Evolutionary conservation across 768 basidiomycete species (phyloP).

Genomic region (Porphyrellus cyaneotinctus): DNA sequence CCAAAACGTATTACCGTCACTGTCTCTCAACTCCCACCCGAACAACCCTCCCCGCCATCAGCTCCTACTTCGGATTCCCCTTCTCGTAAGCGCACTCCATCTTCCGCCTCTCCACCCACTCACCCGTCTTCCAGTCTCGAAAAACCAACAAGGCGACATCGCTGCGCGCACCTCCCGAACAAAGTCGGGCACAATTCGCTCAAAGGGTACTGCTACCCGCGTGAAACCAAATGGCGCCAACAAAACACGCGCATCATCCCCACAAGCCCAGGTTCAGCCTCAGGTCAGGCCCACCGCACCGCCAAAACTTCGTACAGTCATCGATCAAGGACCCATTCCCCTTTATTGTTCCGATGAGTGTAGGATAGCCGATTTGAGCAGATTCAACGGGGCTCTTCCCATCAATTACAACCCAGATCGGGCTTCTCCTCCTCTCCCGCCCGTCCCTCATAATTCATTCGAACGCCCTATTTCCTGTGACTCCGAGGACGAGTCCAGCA

Average conservation of each 20-base stretch:
- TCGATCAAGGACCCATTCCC: slow-evolving; percentile 76
- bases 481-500: slow-evolving; percentile 40
- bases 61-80: slow-evolving; percentile 37
- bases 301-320: slow-evolving; percentile 58
- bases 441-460: slow-evolving; percentile 40
- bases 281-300: slow-evolving; percentile 30
- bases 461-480: slow-evolving; percentile 24
- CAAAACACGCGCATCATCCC: slow-evolving; percentile 14
- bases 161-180: slow-evolving; percentile 29
- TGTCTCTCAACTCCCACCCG: slow-evolving; percentile 27
- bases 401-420: slow-evolving; percentile 48
- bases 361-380: slow-evolving; percentile 53
- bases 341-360: slow-evolving; percentile 85
- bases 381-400: slow-evolving; percentile 37
- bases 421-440: slow-evolving; percentile 37
- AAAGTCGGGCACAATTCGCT: slow-evolving; percentile 36
- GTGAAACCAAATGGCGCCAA: slow-evolving; percentile 50
- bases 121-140: slow-evolving; percentile 14
- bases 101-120: background rate
- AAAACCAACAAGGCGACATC: slow-evolving; percentile 29
- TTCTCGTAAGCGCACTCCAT: slow-evolving; percentile 33
- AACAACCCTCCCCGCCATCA: slow-evolving; percentile 19
- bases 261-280: slow-evolving; percentile 19
- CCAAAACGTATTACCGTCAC: slow-evolving; percentile 67
- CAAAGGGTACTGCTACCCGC: slow-evolving; percentile 49